Conservation (phyloP, 768 basidiomycete genomes). For the Pisolithus orientalis region DNA sequence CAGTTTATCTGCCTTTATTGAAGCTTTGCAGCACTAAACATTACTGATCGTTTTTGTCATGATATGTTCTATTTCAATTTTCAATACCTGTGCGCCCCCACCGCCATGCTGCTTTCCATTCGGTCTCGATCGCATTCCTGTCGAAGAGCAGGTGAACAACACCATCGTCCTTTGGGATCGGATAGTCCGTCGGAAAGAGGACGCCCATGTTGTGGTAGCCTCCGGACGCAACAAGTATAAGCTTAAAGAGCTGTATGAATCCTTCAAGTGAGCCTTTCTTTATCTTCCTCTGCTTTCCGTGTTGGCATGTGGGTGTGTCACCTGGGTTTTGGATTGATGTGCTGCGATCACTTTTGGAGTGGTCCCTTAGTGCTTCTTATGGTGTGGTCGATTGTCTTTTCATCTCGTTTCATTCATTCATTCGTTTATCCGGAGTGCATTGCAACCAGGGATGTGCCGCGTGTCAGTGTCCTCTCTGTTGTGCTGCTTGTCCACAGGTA, state of each 20-base stretch:
- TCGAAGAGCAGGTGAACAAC: constrained; percentile 48
- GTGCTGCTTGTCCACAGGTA: no score
- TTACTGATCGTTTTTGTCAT: background rate
- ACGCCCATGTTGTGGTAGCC: constrained; percentile 48
- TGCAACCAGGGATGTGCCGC: no score
- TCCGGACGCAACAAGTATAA: constrained; percentile 74
- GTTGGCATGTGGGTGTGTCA: background rate
- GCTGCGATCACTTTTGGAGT: background rate
- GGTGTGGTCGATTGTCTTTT: no score
- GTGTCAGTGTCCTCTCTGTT: no score
- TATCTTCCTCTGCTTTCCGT: background rate
- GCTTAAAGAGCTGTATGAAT: constrained; percentile 65
- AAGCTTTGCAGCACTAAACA: background rate
- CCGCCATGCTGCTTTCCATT: background rate
- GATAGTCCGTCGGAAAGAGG: constrained; percentile 75
- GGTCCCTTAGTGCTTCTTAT: no score
- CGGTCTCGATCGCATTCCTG: constrained; percentile 1
- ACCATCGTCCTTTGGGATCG: constrained; percentile 90
- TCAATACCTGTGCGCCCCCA: background rate
- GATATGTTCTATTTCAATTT: background rate
- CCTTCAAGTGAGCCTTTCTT: constrained; percentile 58
- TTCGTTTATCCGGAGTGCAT: no score
- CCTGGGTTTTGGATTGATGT: background rate
- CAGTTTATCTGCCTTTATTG: background rate
- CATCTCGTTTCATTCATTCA: no score